Conservation (phyloP, 768 basidiomycete species). For the Mycena alexandri region DNA sequence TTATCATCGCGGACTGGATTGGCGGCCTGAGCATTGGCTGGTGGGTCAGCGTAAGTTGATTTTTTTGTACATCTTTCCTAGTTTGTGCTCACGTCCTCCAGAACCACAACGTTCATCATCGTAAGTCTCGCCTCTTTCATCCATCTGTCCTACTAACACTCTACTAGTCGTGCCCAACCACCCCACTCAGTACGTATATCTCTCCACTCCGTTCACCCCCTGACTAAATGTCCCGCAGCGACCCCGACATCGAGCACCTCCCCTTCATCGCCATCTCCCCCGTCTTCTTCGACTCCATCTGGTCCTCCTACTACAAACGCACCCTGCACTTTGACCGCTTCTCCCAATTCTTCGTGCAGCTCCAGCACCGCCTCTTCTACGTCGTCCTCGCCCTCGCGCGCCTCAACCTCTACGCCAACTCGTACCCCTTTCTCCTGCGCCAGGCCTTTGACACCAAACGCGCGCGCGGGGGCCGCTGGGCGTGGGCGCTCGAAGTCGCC, state of each 20-base stretch:
- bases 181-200: constrained; percentile 83
- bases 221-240: constrained; percentile 56
- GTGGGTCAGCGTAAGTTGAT: constrained; percentile 93
- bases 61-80: constrained; percentile 9
- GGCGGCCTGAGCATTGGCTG: constrained; percentile 96
- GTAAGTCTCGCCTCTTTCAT: constrained; percentile 62
- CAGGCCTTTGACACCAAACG: constrained; percentile 74
- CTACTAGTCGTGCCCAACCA: constrained; percentile 93
- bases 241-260: constrained; percentile 88
- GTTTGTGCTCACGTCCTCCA: constrained; percentile 44
- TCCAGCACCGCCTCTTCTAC: constrained; percentile 96
- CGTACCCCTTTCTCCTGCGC: constrained; percentile 80
- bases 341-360: constrained; percentile 70
- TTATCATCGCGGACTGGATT: constrained; percentile 84
- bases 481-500: constrained; percentile 80
- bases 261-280: constrained; percentile 97
- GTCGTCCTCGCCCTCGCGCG: constrained; percentile 89
- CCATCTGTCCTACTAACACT: constrained; percentile 28
- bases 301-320: constrained; percentile 96
- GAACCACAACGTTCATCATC: constrained; percentile 97
- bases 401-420: constrained; percentile 94
- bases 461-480: constrained; percentile 80
- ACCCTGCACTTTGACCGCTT: constrained; percentile 83
- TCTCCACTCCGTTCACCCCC: constrained; percentile 8
- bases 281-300: constrained; percentile 85